These are phyloP conservation scores for Gossypium davidsonii DNA, from an alignment of 441 rosid species.

Conservation along the genomic window DNA sequence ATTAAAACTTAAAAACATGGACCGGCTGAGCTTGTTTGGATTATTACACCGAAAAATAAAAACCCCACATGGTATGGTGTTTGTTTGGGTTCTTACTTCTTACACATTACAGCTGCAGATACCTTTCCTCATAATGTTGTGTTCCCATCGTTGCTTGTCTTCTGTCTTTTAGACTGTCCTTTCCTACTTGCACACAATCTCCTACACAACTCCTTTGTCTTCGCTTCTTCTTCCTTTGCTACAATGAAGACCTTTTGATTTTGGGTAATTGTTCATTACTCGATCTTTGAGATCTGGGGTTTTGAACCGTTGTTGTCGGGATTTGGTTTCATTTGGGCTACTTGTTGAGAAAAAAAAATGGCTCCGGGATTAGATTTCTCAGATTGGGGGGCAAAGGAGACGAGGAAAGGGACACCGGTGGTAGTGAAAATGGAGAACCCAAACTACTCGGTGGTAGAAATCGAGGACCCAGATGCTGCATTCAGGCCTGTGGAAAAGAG, in stretches of 20 bases:
- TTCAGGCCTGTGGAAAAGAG: constrained; percentile 73
- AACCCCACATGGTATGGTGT: constrained; percentile 29
- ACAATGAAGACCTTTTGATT: constrained; percentile 26
- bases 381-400: constrained; percentile 60
- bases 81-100: constrained; percentile 23
- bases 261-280: constrained; percentile 25
- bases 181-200: constrained; percentile 14
- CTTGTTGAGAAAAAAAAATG: constrained; percentile 28
- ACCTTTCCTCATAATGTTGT: constrained; percentile 44
- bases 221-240: constrained; percentile 13
- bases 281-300: constrained; percentile 45
- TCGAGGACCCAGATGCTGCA: constrained; percentile 77
- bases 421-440: constrained; percentile 87
- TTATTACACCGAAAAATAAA: constrained; percentile 18
- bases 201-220: constrained; percentile 14
- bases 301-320: constrained; percentile 16
- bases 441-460: constrained; percentile 71
- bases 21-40: constrained; percentile 21
- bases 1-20: constrained; percentile 5
- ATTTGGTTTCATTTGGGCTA: constrained; percentile 8
- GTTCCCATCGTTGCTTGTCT: constrained; percentile 25
- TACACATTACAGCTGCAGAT: constrained; percentile 24
- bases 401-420: constrained; percentile 70
- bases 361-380: constrained; percentile 64
- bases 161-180: constrained; percentile 19